Conservation (phyloP, 345 rosid species). For the Syzygium aromaticum region DNA sequence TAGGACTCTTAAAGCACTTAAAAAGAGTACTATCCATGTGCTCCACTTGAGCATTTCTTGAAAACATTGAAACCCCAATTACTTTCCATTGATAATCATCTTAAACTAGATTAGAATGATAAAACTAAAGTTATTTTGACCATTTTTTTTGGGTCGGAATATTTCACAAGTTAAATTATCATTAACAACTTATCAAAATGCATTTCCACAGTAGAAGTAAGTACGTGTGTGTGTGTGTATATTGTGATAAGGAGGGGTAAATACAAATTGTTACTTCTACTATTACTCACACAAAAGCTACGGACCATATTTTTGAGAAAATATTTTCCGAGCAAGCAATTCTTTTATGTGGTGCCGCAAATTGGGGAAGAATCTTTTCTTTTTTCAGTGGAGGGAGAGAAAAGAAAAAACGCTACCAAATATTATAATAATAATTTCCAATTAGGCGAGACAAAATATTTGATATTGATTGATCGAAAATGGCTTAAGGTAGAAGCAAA, state of each 20-base stretch:
- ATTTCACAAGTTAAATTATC: background rate
- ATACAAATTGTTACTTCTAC: background rate
- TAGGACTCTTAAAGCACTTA: no score
- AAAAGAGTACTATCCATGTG: no score
- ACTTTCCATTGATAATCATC: background rate
- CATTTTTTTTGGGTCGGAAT: no score
- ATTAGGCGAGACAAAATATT: conserved; percentile 27
- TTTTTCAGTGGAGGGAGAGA: background rate
- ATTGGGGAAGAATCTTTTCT: background rate
- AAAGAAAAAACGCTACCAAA: background rate
- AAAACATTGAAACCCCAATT: background rate
- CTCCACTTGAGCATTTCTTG: background rate
- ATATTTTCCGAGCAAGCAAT: background rate
- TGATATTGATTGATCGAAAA: conserved; percentile 28
- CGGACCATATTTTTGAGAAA: background rate
- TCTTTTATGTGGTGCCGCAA: background rate
- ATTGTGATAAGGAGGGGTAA: background rate
- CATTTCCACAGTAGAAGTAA: background rate
- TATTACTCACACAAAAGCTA: background rate
- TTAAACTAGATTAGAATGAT: background rate
- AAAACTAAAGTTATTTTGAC: background rate
- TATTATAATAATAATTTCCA: conserved; percentile 4
- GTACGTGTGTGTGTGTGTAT: background rate
- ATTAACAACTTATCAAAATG: background rate
- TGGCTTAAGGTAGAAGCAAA: conserved; percentile 73